Evolutionary conservation across 495 filamentous ascomycete species (phyloP).

Genomic region (Xanthoparmelia taractica): DNA sequence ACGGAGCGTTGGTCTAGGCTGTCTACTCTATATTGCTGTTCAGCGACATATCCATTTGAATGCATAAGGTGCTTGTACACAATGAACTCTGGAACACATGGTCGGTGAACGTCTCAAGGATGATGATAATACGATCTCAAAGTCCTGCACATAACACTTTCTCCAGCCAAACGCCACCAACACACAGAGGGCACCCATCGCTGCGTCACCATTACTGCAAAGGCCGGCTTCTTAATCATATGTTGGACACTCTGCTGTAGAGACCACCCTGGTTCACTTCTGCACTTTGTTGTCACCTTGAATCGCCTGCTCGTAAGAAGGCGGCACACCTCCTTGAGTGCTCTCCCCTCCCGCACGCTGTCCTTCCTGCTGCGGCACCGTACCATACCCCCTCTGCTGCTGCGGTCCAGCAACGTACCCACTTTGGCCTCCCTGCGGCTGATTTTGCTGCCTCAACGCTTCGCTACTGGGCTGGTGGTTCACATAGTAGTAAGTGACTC

Average conservation of each 20-base stretch:
- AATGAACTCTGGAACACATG: neutral
- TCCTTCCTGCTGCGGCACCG: constrained; percentile 12
- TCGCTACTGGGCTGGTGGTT: constrained; percentile 33
- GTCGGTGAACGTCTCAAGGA: neutral
- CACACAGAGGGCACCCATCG: neutral
- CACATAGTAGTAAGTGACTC: constrained; percentile 66
- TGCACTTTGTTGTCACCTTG: constrained; percentile 25
- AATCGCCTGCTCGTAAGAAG: constrained; percentile 27
- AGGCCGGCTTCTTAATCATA: neutral
- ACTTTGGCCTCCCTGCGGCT: constrained; percentile 16
- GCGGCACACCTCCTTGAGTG: constrained; percentile 23
- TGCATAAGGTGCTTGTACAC: neutral
- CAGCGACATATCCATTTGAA: neutral
- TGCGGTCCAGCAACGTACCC: constrained; percentile 14
- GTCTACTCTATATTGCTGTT: neutral
- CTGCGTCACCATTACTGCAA: neutral
- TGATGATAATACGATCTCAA: neutral
- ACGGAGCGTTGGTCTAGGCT: neutral
- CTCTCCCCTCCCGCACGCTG: constrained; percentile 17
- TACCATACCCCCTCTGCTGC: constrained; percentile 25
- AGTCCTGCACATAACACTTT: neutral
- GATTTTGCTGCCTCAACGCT: constrained; percentile 12
- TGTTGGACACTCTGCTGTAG: neutral
- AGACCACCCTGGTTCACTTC: neutral
- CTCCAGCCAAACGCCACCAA: neutral